A percentile compares a stretch with the other conserved stretches of the same genome.
Conservation (phyloP, 352 stramenopile species). For the Phytophthora macrochlamydospora region DNA sequence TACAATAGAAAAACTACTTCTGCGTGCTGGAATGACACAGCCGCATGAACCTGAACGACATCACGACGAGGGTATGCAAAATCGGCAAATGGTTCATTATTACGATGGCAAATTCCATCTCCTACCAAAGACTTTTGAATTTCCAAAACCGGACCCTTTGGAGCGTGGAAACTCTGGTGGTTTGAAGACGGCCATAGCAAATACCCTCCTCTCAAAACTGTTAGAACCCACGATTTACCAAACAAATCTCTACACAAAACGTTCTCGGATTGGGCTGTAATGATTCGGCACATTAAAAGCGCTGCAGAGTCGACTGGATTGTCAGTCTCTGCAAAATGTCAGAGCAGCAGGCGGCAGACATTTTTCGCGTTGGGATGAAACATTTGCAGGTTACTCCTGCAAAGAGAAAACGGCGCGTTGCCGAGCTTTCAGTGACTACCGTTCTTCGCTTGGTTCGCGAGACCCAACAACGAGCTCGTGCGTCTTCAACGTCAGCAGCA, state of each 20-base stretch:
- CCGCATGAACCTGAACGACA: no score
- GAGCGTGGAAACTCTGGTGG: neutral
- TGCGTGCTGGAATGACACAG: conserved; percentile 1
- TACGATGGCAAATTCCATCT: neutral
- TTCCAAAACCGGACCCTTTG: neutral
- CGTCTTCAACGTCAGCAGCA: no score
- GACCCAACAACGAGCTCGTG: no score
- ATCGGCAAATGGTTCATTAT: neutral
- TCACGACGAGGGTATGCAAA: no score
- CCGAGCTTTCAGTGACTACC: no score
- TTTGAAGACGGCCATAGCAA: neutral
- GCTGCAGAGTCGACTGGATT: neutral
- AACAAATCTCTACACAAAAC: neutral
- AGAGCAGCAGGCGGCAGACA: neutral
- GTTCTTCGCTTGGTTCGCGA: no score
- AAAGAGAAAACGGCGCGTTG: no score
- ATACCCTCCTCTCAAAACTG: neutral
- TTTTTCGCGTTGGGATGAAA: neutral
- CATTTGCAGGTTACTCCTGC: neutral
- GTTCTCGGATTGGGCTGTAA: neutral
- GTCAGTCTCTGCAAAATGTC: neutral
- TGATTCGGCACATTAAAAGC: neutral
- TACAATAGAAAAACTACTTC: neutral
- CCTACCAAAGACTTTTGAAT: neutral
- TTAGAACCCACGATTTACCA: neutral